A percentile compares a stretch with the other conserved stretches of the same genome.
Evolutionary conservation across 768 basidiomycete species (phyloP).

Genomic region (Tephrocybe rancida): DNA sequence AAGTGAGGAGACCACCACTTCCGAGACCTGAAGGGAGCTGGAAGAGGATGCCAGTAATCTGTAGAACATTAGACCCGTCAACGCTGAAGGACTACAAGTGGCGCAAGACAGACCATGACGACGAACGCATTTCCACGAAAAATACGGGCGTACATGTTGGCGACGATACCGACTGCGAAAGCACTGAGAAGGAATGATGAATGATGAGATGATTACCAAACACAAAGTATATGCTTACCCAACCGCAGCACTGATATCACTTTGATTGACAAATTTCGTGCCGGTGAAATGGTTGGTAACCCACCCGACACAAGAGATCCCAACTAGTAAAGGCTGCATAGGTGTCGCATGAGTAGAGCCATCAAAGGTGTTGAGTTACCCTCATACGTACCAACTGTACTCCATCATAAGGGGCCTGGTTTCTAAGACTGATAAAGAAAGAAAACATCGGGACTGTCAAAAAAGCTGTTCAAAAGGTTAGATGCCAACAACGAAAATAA

Average conservation of each 20-base stretch:
- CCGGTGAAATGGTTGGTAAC: slow-evolving; percentile 74
- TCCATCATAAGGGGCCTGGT: slow-evolving; percentile 59
- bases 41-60: slow-evolving; percentile 80
- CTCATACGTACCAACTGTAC: slow-evolving; percentile 51
- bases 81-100: neutral
- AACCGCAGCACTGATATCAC: slow-evolving; percentile 78
- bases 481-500: neutral
- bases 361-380: too few species aligned
- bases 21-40: slow-evolving; percentile 84
- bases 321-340: slow-evolving; percentile 28
- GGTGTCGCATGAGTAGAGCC: neutral
- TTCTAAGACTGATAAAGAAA: slow-evolving; percentile 64
- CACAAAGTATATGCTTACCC: slow-evolving; percentile 42
- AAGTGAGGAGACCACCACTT: slow-evolving; percentile 77
- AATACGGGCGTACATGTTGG: slow-evolving; percentile 78
- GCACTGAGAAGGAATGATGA: slow-evolving; percentile 43
- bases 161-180: slow-evolving; percentile 78
- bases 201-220: neutral
- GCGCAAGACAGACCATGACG: slow-evolving; percentile 60
- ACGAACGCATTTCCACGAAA: slow-evolving; percentile 78
- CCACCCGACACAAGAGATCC: slow-evolving; percentile 74
- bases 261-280: slow-evolving; percentile 62
- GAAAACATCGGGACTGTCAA: slow-evolving; percentile 73
- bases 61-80: slow-evolving; percentile 3
- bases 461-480: slow-evolving; percentile 47